phyloP scores from a whole-genome alignment of 805 yeast genomes.

The Zygoascus flipseniorum region DNA sequence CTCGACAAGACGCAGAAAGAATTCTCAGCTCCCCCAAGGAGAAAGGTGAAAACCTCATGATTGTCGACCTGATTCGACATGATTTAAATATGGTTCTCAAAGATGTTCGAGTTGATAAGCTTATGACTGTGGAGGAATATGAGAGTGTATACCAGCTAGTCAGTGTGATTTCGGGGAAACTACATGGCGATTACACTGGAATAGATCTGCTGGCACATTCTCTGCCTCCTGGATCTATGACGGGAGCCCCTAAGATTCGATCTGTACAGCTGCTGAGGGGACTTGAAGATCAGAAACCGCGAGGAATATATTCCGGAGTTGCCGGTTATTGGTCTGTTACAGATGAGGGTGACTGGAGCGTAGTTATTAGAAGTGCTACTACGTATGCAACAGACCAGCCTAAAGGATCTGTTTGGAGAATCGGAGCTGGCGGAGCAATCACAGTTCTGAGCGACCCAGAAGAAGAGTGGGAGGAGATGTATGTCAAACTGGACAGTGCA shows the following conservation, averaged over 20 bases:
- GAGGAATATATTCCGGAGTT: slow-evolving; percentile 92
- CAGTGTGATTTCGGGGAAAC: slow-evolving; percentile 69
- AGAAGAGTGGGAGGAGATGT: slow-evolving; percentile 92
- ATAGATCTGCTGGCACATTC: slow-evolving; percentile 70
- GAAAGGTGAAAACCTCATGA: slow-evolving; percentile 93
- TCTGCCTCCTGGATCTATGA: slow-evolving; percentile 98
- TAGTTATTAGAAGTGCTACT: slow-evolving; percentile 77
- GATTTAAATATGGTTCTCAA: slow-evolving; percentile 66
- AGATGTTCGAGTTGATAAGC: slow-evolving; percentile 59
- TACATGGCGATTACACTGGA: slow-evolving; percentile 47
- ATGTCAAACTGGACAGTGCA: slow-evolving; percentile 69
- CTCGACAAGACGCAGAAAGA: slow-evolving; percentile 48
- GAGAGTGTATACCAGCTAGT: slow-evolving; percentile 86
- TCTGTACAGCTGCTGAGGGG: slow-evolving; percentile 74
- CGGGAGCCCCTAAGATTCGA: slow-evolving; percentile 96
- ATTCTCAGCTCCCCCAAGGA: slow-evolving; percentile 81
- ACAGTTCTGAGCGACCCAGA: slow-evolving; percentile 77
- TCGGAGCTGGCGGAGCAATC: slow-evolving; percentile 98
- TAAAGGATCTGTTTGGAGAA: slow-evolving; percentile 46
- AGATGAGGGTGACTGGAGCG: slow-evolving; percentile 92
- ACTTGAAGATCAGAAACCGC: slow-evolving; percentile 41
- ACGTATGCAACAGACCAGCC: slow-evolving; percentile 45
- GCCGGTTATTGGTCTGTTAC: slow-evolving; percentile 91
- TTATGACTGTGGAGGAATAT: slow-evolving; percentile 92
- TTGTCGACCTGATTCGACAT: slow-evolving; percentile 90